These are phyloP conservation scores for Balakata baccata DNA, from an alignment of 345 rosid genomes.

Conservation along the genomic window DNA sequence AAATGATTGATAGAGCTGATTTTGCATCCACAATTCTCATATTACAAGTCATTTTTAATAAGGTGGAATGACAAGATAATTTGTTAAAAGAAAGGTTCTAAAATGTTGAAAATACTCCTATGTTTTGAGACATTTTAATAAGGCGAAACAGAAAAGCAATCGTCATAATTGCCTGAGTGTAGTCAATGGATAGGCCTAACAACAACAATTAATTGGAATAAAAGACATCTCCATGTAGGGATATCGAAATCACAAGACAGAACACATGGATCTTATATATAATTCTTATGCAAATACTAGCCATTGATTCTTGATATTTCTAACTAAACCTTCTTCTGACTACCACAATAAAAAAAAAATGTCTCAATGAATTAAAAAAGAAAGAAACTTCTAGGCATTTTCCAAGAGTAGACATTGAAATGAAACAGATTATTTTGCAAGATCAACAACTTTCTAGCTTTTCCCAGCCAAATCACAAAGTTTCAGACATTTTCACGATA, in stretches of 20 bases:
- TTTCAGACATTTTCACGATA: background rate
- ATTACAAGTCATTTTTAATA: background rate
- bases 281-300: background rate
- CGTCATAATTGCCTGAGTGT: too few relatives aligned
- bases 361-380: background rate
- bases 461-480: background rate
- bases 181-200: background rate
- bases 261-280: background rate
- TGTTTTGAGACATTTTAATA: background rate
- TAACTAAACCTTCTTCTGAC: background rate
- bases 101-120: too few relatives aligned
- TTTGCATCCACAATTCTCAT: background rate
- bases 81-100: too few relatives aligned
- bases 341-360: background rate
- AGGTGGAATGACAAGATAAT: background rate
- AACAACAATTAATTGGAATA: background rate
- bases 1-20: background rate
- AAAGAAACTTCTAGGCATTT: background rate
- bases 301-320: background rate
- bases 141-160: background rate
- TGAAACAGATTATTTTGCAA: background rate
- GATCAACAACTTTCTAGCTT: background rate
- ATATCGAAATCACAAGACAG: background rate
- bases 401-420: background rate
- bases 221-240: too few relatives aligned